phyloP scores from a whole-genome alignment of 2,329 filamentous ascomycete genomes.

The Trichoderma brevicompactum region DNA sequence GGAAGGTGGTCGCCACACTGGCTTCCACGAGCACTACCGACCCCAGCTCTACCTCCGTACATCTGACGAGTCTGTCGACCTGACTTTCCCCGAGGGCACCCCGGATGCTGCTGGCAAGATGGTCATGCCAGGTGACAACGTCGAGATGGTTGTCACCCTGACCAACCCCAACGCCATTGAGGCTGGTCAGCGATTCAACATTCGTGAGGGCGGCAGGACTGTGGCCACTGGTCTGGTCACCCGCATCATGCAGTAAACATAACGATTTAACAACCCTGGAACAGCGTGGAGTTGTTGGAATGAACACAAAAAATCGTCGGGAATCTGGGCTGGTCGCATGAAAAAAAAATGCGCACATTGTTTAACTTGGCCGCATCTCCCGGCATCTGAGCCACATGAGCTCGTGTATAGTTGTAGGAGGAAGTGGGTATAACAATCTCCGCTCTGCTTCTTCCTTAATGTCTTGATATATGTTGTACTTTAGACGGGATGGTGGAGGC shows the following conservation, averaged over 20 bases:
- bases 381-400: slow-evolving; percentile 39
- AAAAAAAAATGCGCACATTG: slow-evolving; percentile 10
- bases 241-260: slow-evolving; percentile 64
- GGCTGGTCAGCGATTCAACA: slow-evolving; percentile 93
- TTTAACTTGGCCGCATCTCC: slow-evolving; percentile 25
- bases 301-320: slow-evolving; percentile 29
- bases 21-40: slow-evolving; percentile 94
- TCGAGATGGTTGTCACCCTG: slow-evolving; percentile 92
- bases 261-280: slow-evolving; percentile 26
- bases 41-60: slow-evolving; percentile 96
- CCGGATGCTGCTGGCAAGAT: slow-evolving; percentile 74
- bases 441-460: slow-evolving; percentile 48
- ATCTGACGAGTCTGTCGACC: slow-evolving; percentile 76
- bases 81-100: slow-evolving; percentile 85
- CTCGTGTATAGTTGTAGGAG: slow-evolving; percentile 46
- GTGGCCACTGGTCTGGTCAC: slow-evolving; percentile 84
- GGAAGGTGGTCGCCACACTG: slow-evolving; percentile 95
- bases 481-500: slow-evolving; percentile 39
- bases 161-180: slow-evolving; percentile 87
- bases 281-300: slow-evolving; percentile 22
- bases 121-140: slow-evolving; percentile 98
- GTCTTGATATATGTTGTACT: slow-evolving; percentile 44
- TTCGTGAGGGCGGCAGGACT: slow-evolving; percentile 93
- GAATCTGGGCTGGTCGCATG: slow-evolving; percentile 6
- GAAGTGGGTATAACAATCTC: slow-evolving; percentile 45